Evolutionary conservation across 805 yeast genomes (phyloP).

Genomic region (Wickerhamiella dianesei): DNA sequence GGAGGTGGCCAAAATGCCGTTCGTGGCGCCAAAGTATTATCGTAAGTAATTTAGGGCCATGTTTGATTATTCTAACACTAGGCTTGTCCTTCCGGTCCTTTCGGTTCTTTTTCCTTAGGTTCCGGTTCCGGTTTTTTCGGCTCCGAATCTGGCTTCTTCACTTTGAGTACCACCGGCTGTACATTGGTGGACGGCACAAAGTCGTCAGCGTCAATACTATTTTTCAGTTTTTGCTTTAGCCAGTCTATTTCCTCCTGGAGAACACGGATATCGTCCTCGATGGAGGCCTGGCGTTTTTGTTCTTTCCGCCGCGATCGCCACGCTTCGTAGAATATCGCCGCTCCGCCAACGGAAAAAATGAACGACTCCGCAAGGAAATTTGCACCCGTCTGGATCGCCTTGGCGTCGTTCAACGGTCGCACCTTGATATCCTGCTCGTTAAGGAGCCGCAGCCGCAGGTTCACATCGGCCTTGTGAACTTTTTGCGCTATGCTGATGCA

Average conservation of each 20-base stretch:
- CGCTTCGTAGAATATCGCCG: slow-evolving; percentile 58
- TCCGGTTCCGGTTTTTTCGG: not conserved
- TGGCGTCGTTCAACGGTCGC: slow-evolving; percentile 67
- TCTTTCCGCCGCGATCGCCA: slow-evolving; percentile 55
- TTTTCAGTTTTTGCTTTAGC: slow-evolving; percentile 31
- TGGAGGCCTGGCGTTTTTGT: slow-evolving; percentile 42
- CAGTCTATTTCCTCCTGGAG: slow-evolving; percentile 58
- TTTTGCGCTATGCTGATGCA: slow-evolving; percentile 65
- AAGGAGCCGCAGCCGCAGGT: slow-evolving; percentile 44
- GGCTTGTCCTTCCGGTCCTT: not conserved
- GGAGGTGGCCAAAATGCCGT: slow-evolving; percentile 68
- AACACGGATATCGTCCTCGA: slow-evolving; percentile 58
- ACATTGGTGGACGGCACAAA: slow-evolving; percentile 31
- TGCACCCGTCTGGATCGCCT: slow-evolving; percentile 75
- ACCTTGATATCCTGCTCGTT: slow-evolving; percentile 41
- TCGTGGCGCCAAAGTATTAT: slow-evolving; percentile 62
- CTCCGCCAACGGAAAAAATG: slow-evolving; percentile 68
- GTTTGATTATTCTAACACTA: not conserved
- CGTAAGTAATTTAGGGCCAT: slow-evolving; percentile 14
- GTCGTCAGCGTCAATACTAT: slow-evolving; percentile 31
- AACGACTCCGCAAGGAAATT: slow-evolving; percentile 63
- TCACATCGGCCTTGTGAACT: slow-evolving; percentile 51
- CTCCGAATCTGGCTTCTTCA: slow-evolving; percentile 4
- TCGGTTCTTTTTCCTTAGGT: not conserved
- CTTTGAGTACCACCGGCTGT: slow-evolving; percentile 33